Base-by-base conservation (phyloP, 116 monocot genomes). In the Iris pallida region DNA sequence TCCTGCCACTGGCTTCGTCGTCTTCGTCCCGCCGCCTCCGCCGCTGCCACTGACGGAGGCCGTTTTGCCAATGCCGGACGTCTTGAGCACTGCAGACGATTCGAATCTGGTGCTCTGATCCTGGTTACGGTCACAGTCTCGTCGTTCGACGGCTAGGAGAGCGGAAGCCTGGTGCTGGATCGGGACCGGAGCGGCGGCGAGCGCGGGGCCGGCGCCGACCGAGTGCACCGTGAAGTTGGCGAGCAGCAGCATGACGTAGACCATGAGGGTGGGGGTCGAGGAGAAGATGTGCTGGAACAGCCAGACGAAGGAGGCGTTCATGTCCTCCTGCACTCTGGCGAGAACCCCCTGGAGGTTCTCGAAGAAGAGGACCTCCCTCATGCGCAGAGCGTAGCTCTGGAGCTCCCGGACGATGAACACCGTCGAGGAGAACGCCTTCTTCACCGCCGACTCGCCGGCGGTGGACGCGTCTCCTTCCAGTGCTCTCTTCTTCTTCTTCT, bases 271-370 rank as follows among this genome's bases (percentile, higher is more conserved):
- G 1, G 93, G 93, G 0, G 89, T 86, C 64, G 72, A 64, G 42
- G 88, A 83, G 71, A 92, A 86, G 55, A 92, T 83, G 40, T 73
- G 83, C 41, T 85, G 79, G 77, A 92, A 92, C 64, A 92, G 76
- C 88, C 88, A 92, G 68, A 85, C 81, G 83, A 92, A 92, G 60
- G 92, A 92, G 69, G 83, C 76, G 76, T 92, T 78, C 58, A 80
- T 73, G 67, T 91, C 88, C 16, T 55, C 40, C 11, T 83, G 86
- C 17, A 84, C 86, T 19, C 77, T 44, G n/a, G 30, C 63, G 15
- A 89, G 69, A 59, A 89, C 70, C 54, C 77, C 79, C 56, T 80
- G 68, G 15, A 63, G 11, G 20, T 52, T 17, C 68, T 78, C 75
- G 68, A 55, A 47, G 30, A 78, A 55, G 30, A 81, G 56, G 15